Conservation (phyloP, 2,329 filamentous ascomycete species). For the Cladophialophora immunda region DNA sequence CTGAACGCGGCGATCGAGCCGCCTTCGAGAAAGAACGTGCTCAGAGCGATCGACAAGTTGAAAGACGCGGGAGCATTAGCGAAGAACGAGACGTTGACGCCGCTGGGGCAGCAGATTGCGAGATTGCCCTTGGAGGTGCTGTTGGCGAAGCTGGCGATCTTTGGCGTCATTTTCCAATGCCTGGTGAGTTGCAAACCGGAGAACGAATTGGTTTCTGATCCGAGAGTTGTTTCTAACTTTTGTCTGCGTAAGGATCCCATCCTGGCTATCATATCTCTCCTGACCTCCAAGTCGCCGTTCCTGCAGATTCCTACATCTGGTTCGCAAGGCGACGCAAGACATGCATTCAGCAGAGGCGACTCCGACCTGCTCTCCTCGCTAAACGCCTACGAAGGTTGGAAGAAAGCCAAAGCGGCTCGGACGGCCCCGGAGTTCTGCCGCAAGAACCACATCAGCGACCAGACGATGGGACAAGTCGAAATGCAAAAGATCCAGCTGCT, state of each 20-base stretch:
- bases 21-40: slow-evolving; percentile 89
- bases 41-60: slow-evolving; percentile 88
- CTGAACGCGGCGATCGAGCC: slow-evolving; percentile 88
- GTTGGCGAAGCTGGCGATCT: slow-evolving; percentile 88
- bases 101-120: slow-evolving; percentile 85
- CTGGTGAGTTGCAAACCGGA: slow-evolving; percentile 52
- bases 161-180: slow-evolving; percentile 87
- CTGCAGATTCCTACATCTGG: slow-evolving; percentile 84
- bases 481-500: slow-evolving; percentile 93
- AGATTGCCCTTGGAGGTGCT: slow-evolving; percentile 92
- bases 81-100: slow-evolving; percentile 79
- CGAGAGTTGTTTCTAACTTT: not conserved
- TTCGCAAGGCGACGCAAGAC: slow-evolving; percentile 75
- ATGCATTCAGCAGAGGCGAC: slow-evolving; percentile 82
- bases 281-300: slow-evolving; percentile 95
- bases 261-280: slow-evolving; percentile 88
- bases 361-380: slow-evolving; percentile 93
- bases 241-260: slow-evolving; percentile 70
- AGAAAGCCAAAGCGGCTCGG: slow-evolving; percentile 76
- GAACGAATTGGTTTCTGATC: not conserved
- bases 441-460: slow-evolving; percentile 91
- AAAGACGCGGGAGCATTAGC: slow-evolving; percentile 93
- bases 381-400: slow-evolving; percentile 93
- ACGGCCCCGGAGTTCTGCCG: slow-evolving; percentile 86
- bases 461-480: slow-evolving; percentile 89